Base-by-base conservation (phyloP, 345 rosid genomes). In the Hirschfeldia incana region DNA sequence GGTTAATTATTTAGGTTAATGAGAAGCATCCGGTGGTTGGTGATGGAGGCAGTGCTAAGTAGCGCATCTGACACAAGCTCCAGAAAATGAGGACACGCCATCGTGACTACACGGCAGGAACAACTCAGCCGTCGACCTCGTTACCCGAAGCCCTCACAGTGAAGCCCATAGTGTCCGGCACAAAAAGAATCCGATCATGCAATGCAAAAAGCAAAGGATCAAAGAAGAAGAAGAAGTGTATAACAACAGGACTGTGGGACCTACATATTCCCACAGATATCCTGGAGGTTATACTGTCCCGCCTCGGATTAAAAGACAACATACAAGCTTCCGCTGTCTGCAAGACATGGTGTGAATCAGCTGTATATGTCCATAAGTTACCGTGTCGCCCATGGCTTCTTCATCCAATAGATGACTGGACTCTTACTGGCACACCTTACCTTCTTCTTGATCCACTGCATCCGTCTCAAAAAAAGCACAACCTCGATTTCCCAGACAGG, bases 241-340 rank as follows among this genome's bases (percentile, higher is more conserved):
- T 55, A 46, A 12, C 53, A 16, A 55, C 60, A 55, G 60, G 27
- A 55, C 9, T 7, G 60, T 16, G 60, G 60, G 60, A 16, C 17
- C 60, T 2, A 8, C 8, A 57, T 17, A 57, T 59, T 59, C 64
- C 64, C 15, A 27, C 15, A 28, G 64, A 59, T 2, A 29, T 59
- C 15, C 64, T 53, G 59, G 13, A 16, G 3, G 65, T 8, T 6
- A 70, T 70, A 33, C 16, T 70, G 32, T 70, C 65, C 49, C 51
- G 51, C 46, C 30, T 55, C 4, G 65, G 65, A 34, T 21, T 34
- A 55, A 55, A 55, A 70, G 16, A 8, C 11, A 70, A 70, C 46
- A 55, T 55, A 55, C 32, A 17, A 6, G 74, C 74, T 70, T 70
- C 74, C 5, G 4, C 11, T 33, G 74, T 70, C 46, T 70, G 51